phyloP scores from a whole-genome alignment of 129 eudicot species.

The Centella asiatica region DNA sequence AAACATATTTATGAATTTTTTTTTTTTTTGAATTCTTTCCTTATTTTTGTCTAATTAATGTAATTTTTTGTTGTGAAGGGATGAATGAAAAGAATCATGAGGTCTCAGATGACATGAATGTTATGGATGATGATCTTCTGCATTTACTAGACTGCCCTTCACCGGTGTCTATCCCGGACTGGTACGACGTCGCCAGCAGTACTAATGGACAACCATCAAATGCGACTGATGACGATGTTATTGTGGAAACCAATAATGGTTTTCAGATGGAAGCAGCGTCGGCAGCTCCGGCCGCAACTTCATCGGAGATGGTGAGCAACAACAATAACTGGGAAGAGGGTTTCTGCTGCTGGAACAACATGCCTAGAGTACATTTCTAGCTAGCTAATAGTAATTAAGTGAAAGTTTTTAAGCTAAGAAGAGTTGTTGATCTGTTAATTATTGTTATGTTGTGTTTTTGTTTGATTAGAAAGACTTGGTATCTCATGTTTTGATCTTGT shows the following conservation, averaged over 20 bases:
- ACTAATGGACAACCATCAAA: slow-evolving; percentile 21
- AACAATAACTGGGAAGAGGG: not conserved
- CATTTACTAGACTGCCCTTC: slow-evolving; percentile 62
- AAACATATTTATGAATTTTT: no score
- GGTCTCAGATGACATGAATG: slow-evolving; percentile 21
- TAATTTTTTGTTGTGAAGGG: slow-evolving; percentile 19
- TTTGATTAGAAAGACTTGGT: no score
- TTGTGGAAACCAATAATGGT: no score
- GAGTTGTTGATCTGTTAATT: not conserved
- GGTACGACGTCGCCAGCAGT: slow-evolving; percentile 31
- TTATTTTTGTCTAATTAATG: no score
- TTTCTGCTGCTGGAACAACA: slow-evolving; percentile 7
- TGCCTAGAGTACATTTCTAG: not conserved
- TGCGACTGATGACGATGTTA: slow-evolving; percentile 5
- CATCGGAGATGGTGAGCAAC: not conserved
- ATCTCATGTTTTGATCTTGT: no score
- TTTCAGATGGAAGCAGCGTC: no score
- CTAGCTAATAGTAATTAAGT: no score
- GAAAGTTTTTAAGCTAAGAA: no score
- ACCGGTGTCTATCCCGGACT: slow-evolving; percentile 38
- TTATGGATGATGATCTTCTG: slow-evolving; percentile 51
- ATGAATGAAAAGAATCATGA: slow-evolving; percentile 16
- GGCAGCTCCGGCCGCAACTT: no score
- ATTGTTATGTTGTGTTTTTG: no score
- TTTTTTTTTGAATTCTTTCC: not conserved